Percentiles rank a stretch among this genome's conserved stretches.
Evolutionary conservation across 768 basidiomycete species (phyloP).

Genomic region (Phallus indusiatus): DNA sequence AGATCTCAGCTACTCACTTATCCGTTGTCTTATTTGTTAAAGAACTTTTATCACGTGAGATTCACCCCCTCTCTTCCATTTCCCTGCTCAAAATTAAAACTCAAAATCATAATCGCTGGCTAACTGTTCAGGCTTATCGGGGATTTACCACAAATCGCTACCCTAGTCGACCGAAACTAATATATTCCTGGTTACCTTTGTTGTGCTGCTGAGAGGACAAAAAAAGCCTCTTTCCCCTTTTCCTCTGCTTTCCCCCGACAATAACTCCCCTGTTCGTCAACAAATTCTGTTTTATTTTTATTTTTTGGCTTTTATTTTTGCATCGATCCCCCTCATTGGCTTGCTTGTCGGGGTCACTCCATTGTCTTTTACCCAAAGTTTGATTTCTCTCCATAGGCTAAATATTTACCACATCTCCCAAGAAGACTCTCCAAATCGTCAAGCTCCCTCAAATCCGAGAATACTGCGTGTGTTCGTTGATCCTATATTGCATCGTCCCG

Average conservation of each 20-base stretch:
- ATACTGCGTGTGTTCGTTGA: neutral
- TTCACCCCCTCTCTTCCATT: too few species aligned
- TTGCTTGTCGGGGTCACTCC: neutral
- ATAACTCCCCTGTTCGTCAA: neutral
- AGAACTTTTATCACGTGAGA: too few species aligned
- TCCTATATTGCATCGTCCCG: neutral
- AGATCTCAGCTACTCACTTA: too few species aligned
- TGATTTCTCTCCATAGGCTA: neutral
- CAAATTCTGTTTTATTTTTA: neutral
- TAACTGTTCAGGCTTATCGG: too few species aligned
- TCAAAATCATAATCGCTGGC: too few species aligned
- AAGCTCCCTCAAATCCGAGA: neutral
- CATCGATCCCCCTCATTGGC: neutral
- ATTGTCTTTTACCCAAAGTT: neutral
- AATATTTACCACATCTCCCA: neutral
- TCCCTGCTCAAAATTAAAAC: too few species aligned
- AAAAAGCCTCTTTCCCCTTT: too few species aligned
- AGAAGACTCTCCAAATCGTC: neutral
- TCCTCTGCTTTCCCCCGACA: neutral
- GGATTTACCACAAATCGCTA: too few species aligned
- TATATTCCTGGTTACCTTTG: too few species aligned
- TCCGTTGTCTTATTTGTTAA: too few species aligned
- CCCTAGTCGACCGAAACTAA: too few species aligned
- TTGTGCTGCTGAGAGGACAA: too few species aligned
- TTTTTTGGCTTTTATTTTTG: neutral